phyloP scores from a whole-genome alignment of 2,329 filamentous ascomycete genomes.

The Bisporella sp. region DNA sequence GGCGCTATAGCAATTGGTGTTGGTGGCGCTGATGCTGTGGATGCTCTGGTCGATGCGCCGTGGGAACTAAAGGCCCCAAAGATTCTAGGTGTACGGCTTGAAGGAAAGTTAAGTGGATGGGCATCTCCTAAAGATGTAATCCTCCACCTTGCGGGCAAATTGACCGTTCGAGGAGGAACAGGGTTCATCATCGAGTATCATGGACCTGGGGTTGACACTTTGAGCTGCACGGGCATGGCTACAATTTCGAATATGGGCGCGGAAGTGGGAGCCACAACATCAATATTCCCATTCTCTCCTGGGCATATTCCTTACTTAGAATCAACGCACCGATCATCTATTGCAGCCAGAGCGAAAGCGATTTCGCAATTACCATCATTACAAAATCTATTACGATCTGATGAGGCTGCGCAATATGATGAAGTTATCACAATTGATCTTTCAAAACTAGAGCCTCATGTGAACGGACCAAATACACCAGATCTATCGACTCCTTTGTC shows the following conservation, averaged over 20 bases:
- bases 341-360: slow-evolving; percentile 24
- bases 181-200: slow-evolving; percentile 94
- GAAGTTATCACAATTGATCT: slow-evolving; percentile 86
- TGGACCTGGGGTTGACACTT: slow-evolving; percentile 78
- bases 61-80: slow-evolving; percentile 97
- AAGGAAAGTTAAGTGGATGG: slow-evolving; percentile 83
- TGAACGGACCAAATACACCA: slow-evolving; percentile 95
- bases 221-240: slow-evolving; percentile 90
- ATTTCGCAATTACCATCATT: slow-evolving; percentile 30
- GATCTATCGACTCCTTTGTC: slow-evolving; percentile 91
- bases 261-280: slow-evolving; percentile 82
- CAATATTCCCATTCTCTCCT: slow-evolving; percentile 76
- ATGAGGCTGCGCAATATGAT: slow-evolving; percentile 80
- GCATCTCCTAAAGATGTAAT: slow-evolving; percentile 95
- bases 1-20: slow-evolving; percentile 95
- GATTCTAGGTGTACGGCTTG: slow-evolving; percentile 77
- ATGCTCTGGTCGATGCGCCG: slow-evolving; percentile 89
- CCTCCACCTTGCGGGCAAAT: slow-evolving; percentile 75
- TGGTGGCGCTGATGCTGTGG: slow-evolving; percentile 92
- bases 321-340: slow-evolving; percentile 65
- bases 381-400: slow-evolving; percentile 65
- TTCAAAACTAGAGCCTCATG: slow-evolving; percentile 83
- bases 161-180: slow-evolving; percentile 91
- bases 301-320: slow-evolving; percentile 80
- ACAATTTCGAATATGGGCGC: slow-evolving; percentile 83